phyloP scores from a whole-genome alignment of 192 early-diverging fungal genomes.

The Backusella circina region DNA sequence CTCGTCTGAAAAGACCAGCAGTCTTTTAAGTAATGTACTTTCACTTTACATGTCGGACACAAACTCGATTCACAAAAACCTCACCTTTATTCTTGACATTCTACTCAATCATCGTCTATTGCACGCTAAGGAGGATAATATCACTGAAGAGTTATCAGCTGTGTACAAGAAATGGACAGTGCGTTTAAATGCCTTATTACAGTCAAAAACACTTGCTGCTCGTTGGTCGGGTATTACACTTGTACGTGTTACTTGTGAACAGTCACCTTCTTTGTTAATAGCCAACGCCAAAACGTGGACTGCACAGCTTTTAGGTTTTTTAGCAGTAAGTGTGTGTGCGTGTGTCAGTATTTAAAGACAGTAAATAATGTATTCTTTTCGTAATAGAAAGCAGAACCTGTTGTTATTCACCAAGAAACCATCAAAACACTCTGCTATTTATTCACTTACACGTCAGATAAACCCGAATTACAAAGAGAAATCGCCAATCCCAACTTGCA shows the following conservation, averaged over 20 bases:
- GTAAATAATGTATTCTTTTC: background rate
- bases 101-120: slow-evolving; percentile 39
- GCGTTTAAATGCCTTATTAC: slow-evolving; percentile 48
- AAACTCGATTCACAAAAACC: slow-evolving; percentile 27
- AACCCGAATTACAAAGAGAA: slow-evolving; percentile 54
- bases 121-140: slow-evolving; percentile 19
- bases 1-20: background rate
- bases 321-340: slow-evolving; percentile 31
- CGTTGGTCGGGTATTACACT: slow-evolving; percentile 49
- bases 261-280: slow-evolving; percentile 36
- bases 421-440: slow-evolving; percentile 44
- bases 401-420: slow-evolving; percentile 31
- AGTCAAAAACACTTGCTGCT: slow-evolving; percentile 46
- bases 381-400: slow-evolving; percentile 46
- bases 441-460: slow-evolving; percentile 43
- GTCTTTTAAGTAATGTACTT: slow-evolving; percentile 32
- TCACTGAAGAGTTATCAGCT: background rate
- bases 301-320: slow-evolving; percentile 38
- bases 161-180: slow-evolving; percentile 49
- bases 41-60: slow-evolving; percentile 39
- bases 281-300: slow-evolving; percentile 42
- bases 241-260: slow-evolving; percentile 45
- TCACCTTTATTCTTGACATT: slow-evolving; percentile 50
- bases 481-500: slow-evolving; percentile 47
- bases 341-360: background rate